A percentile compares a stretch with the other conserved stretches of the same genome.
These are phyloP conservation scores for Pseudophaeomoniella oleicola DNA, from an alignment of 2,329 filamentous ascomycete genomes.

Conservation along the genomic window DNA sequence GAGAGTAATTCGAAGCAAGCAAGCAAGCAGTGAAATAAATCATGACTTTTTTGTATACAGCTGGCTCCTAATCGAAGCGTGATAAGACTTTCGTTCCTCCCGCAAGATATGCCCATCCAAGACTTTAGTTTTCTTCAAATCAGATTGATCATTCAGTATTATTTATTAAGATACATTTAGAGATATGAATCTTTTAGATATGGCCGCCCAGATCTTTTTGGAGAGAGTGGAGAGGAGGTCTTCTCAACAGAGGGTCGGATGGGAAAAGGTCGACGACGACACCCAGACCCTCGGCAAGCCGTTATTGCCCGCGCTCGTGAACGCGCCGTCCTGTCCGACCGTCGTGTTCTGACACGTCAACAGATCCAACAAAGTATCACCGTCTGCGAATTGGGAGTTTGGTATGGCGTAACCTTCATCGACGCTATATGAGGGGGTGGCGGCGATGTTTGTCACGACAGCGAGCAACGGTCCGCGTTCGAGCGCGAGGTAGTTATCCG, in stretches of 20 bases:
- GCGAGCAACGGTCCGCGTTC: conserved; percentile 5
- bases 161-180: no score
- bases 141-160: no score
- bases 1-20: no score
- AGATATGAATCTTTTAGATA: no score
- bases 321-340: neutral
- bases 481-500: conserved; percentile 50
- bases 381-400: neutral
- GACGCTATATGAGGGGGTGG: no score
- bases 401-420: neutral
- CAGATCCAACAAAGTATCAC: neutral
- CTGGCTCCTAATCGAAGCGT: no score
- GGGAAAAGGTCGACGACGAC: neutral
- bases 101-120: no score
- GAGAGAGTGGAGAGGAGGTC: neutral
- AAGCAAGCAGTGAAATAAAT: no score
- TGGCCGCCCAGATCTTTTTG: no score
- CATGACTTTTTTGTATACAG: no score
- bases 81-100: no score
- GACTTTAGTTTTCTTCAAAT: no score
- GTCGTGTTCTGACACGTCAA: neutral
- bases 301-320: neutral
- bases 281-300: neutral
- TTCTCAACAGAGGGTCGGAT: neutral
- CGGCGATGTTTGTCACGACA: conserved; percentile 8